Base-by-base conservation (phyloP, 257 asterid genomes). In the Echites panduratus region DNA sequence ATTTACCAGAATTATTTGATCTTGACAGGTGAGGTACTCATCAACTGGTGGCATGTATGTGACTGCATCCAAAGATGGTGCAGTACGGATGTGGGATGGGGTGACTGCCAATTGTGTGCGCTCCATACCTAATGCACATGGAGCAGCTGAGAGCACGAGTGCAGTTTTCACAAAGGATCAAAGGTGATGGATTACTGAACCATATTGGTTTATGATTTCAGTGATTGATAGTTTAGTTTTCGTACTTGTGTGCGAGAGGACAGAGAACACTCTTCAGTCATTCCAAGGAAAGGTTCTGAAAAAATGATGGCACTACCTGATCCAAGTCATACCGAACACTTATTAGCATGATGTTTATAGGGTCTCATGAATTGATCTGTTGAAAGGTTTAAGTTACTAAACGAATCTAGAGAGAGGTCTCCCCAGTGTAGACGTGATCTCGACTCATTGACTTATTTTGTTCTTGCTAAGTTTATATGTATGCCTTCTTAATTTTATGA, bases 31-130 rank as follows among this genome's bases (percentile, higher is more conserved):
- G 75, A 85, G 96, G 68, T 91, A 91, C 82, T 87, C 97, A 14
- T 76, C 84, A 22, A 86, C 87, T 41, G 96, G 96, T 68, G 88
- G 91, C 70, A 84, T 87, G 88, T 89, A 89, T 75, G 92, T 89
- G 64, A 89, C 97, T n/a, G 96, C 97, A 79, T 91, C 96, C 57
- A 89, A 91, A 83, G 95, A 91, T 78, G 95, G 97, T 71, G 86
- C 85, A 68, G 71, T 91, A 71, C 86, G 91, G 70, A 75, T 91
- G 70, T 91, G 97, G 97, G 97, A 91, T 78, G 97, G 97, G 50
- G 83, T 84, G 70, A 89, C 90, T 38, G 88, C 96, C 67, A 85
- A 78, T 75, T 91, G 97, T 24, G 89, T 77, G 63, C 92, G 96
- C 49, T 71, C 96, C 22, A 85, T 91, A 73, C 85, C 79, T 58